A percentile compares a stretch with the other conserved stretches of the same genome.
Evolutionary conservation across 352 stramenopile genomes (phyloP).

Genomic region (Pythium volutum): DNA sequence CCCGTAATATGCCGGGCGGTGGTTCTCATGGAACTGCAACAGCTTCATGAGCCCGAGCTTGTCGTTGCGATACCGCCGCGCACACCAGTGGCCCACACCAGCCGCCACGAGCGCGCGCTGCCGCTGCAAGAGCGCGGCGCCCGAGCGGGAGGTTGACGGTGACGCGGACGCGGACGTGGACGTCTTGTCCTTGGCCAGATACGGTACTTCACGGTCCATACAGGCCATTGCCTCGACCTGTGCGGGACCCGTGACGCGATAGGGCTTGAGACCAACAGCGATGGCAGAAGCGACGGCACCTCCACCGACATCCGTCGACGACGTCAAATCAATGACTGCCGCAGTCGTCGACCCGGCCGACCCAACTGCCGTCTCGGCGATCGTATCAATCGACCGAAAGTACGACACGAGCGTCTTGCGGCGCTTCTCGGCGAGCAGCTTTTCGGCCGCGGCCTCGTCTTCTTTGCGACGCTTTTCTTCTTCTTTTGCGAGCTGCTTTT

Average conservation of each 20-base stretch:
- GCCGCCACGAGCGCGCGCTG: conserved; percentile 26
- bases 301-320: background rate
- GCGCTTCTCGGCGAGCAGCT: conserved; percentile 46
- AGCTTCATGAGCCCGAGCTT: conserved; percentile 81
- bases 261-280: background rate
- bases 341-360: background rate
- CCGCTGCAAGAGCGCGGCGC: conserved; percentile 16
- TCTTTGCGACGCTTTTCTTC: conserved; percentile 64
- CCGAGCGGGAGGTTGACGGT: background rate
- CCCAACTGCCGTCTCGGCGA: background rate
- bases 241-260: background rate
- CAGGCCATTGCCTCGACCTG: conserved; percentile 35
- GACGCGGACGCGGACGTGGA: background rate
- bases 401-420: conserved; percentile 66
- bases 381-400: conserved; percentile 49
- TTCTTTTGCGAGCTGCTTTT: conserved; percentile 57
- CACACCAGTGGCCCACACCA: conserved; percentile 41
- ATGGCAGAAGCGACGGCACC: background rate
- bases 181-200: conserved; percentile 20
- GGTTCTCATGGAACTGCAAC: conserved; percentile 85
- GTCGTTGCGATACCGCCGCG: conserved; percentile 44
- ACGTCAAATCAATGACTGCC: background rate
- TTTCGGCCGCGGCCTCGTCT: conserved; percentile 43
- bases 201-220: conserved; percentile 48
- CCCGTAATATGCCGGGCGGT: conserved; percentile 74